Evolutionary conservation across 495 filamentous ascomycete genomes (phyloP).

Genomic region (Aspergillus mulundensis): DNA sequence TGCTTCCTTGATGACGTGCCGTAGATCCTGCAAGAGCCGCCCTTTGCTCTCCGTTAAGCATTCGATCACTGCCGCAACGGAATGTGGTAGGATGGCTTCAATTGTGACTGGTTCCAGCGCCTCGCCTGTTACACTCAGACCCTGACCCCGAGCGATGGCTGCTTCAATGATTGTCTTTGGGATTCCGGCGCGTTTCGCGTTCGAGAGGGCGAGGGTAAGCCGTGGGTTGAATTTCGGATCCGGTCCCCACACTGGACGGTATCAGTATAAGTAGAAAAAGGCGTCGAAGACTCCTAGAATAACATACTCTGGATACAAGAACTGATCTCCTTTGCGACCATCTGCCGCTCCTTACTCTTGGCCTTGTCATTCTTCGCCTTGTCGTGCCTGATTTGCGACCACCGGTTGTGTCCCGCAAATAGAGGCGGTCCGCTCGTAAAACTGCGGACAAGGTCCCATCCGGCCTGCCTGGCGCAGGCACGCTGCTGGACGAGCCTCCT

Average conservation of each 20-base stretch:
- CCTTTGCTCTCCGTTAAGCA: slow-evolving; percentile 78
- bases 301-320: slow-evolving; percentile 51
- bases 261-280: slow-evolving; percentile 2
- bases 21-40: slow-evolving; percentile 67
- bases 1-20: slow-evolving; percentile 59
- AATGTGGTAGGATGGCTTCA: slow-evolving; percentile 76
- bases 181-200: slow-evolving; percentile 81
- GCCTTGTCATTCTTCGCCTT: slow-evolving; percentile 74
- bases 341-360: slow-evolving; percentile 47
- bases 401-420: slow-evolving; percentile 78
- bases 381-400: slow-evolving; percentile 93
- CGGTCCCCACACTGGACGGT: slow-evolving; percentile 53
- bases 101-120: slow-evolving; percentile 70
- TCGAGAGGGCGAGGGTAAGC: slow-evolving; percentile 63
- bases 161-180: slow-evolving; percentile 79
- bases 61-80: slow-evolving; percentile 76
- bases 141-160: slow-evolving; percentile 84
- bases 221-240: slow-evolving; percentile 69
- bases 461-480: slow-evolving; percentile 4
- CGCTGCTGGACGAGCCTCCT: slow-evolving; percentile 15
- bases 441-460: slow-evolving; percentile 24
- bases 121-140: slow-evolving; percentile 64
- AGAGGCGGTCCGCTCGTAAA: slow-evolving; percentile 50
- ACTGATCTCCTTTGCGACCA: slow-evolving; percentile 49
- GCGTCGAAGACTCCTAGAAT: not conserved